A percentile compares a stretch with the other conserved stretches of the same genome.
phyloP scores from a whole-genome alignment of 371 early-diverging fungal genomes.

The Actinomortierella ambigua region DNA sequence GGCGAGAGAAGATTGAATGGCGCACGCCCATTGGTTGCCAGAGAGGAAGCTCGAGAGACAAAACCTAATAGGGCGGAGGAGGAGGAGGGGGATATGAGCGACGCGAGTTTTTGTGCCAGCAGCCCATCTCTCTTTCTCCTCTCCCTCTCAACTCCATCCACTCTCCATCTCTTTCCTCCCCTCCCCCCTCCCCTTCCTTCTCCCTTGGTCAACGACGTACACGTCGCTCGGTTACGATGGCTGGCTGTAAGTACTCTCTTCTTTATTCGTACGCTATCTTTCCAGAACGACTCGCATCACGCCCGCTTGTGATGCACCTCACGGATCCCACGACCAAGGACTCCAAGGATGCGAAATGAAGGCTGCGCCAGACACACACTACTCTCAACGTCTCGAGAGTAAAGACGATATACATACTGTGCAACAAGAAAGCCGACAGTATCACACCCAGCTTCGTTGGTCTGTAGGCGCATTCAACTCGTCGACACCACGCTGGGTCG shows the following conservation, averaged over 20 bases:
- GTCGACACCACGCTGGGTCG: too few relatives aligned
- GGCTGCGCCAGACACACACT: background rate
- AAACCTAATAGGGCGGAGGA: too few relatives aligned
- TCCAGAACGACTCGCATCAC: background rate
- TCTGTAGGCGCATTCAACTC: too few relatives aligned
- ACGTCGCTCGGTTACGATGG: constrained; percentile 19
- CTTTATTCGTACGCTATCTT: background rate
- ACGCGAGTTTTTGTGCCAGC: too few relatives aligned
- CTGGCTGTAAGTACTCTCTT: constrained; percentile 39
- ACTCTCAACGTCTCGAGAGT: background rate
- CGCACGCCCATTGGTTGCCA: too few relatives aligned
- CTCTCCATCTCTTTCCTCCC: constrained; percentile 9
- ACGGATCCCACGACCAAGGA: too few relatives aligned
- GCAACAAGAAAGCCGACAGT: background rate
- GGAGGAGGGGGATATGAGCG: too few relatives aligned
- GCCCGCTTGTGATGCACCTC: too few relatives aligned
- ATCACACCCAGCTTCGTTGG: too few relatives aligned
- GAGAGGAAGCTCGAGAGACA: too few relatives aligned
- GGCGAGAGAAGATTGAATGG: too few relatives aligned
- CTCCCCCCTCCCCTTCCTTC: constrained; percentile 7
- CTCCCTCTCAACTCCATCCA: constrained; percentile 21
- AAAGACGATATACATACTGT: background rate
- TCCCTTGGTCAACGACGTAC: background rate
- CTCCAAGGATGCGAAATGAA: background rate
- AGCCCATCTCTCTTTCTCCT: constrained; percentile 5